Evolutionary conservation across 2,329 filamentous ascomycete species (phyloP).

Genomic region (Ophidiomyces ophidiicola): DNA sequence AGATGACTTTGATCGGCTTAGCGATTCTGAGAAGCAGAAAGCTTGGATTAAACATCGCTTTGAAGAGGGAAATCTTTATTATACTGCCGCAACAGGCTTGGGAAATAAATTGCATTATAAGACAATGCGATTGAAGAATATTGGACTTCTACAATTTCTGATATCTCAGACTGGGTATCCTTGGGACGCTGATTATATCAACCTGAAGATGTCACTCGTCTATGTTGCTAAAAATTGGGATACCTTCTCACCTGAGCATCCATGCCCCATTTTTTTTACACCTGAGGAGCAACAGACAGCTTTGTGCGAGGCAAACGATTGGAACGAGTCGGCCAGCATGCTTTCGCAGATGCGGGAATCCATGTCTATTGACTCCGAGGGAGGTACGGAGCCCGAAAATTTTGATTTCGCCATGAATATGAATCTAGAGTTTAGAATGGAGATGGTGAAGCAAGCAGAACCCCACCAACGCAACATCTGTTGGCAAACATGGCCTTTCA

Average conservation of each 20-base stretch:
- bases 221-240: slow-evolving; percentile 6
- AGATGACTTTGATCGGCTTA: slow-evolving; percentile 7
- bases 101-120: slow-evolving; percentile 7
- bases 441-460: slow-evolving; percentile 11
- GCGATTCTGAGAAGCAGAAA: slow-evolving; percentile 3
- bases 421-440: slow-evolving; percentile 5
- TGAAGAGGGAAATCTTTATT: slow-evolving; percentile 13
- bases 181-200: slow-evolving; percentile 15
- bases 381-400: slow-evolving; percentile 12
- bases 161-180: slow-evolving; percentile 11
- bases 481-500: slow-evolving; percentile 12
- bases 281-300: slow-evolving; percentile 6
- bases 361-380: slow-evolving; percentile 11
- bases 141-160: slow-evolving; percentile 12
- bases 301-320: slow-evolving; percentile 10
- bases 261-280: slow-evolving; percentile 11
- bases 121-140: slow-evolving; percentile 1
- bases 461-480: slow-evolving; percentile 2
- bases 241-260: slow-evolving; percentile 6
- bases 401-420: slow-evolving; percentile 8
- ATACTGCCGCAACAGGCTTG: slow-evolving; percentile 11
- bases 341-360: slow-evolving; percentile 3
- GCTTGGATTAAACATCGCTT: slow-evolving; percentile 3
- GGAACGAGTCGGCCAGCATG: slow-evolving; percentile 13
- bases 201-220: slow-evolving; percentile 10